Percentiles rank a stretch among this genome's conserved stretches.
Conservation (phyloP, 345 rosid species). For the Limnanthes douglasii region DNA sequence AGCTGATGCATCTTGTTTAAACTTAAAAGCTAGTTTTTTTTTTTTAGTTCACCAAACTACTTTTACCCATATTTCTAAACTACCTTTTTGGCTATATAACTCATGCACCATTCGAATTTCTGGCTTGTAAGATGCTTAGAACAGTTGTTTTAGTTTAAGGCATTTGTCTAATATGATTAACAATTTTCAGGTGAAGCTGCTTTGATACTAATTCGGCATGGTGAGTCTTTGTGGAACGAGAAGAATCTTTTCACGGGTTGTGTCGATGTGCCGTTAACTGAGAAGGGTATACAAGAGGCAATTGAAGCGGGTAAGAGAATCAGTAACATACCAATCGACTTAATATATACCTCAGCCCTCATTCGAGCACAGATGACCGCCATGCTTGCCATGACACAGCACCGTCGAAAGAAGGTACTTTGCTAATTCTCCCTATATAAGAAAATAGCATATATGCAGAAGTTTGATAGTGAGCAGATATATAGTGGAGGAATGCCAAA, state of each 20-base stretch:
- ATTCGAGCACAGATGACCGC: slow-evolving; percentile 99
- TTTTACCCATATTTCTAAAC: not conserved
- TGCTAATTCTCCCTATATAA: too few relatives aligned
- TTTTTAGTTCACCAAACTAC: not conserved
- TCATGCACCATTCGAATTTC: too few relatives aligned
- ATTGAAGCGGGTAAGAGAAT: slow-evolving; percentile 96
- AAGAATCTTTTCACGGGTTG: slow-evolving; percentile 97
- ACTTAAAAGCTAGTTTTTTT: not conserved
- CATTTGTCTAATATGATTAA: not conserved
- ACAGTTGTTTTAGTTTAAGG: too few relatives aligned
- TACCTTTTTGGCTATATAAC: not conserved
- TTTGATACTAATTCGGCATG: slow-evolving; percentile 79
- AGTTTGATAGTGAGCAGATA: too few relatives aligned
- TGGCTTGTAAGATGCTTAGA: too few relatives aligned
- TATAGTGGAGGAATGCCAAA: too few relatives aligned
- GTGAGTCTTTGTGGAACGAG: slow-evolving; percentile 98
- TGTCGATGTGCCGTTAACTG: slow-evolving; percentile 89
- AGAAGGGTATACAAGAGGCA: slow-evolving; percentile 91
- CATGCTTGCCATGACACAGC: slow-evolving; percentile 98
- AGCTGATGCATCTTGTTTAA: not conserved
- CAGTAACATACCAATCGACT: slow-evolving; percentile 87
- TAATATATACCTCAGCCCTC: slow-evolving; percentile 77
- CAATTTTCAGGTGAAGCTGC: slow-evolving; percentile 76
- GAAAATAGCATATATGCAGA: too few relatives aligned
- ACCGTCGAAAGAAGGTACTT: slow-evolving; percentile 76